Base-by-base conservation (phyloP, 163 green algal species). In the Trebouxiophyceae sp. region DNA sequence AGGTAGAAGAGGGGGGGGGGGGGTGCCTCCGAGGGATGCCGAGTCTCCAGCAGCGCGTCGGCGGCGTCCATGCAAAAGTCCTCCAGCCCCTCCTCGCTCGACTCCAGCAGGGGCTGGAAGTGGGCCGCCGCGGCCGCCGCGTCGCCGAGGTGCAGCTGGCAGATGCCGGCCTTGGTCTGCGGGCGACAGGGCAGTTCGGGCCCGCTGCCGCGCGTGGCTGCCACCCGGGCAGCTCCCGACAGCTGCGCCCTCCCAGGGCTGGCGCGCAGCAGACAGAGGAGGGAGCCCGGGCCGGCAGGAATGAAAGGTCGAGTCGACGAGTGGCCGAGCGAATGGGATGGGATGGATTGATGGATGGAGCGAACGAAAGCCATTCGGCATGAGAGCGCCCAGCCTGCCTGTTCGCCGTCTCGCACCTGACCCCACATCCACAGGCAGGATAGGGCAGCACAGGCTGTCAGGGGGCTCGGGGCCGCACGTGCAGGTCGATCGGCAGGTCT, bases 11-110 rank as follows among this genome's bases (percentile, higher is more conserved):
- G 44, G 8, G 60, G 45, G 27, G 34, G 24, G 34, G 30, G 33
- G n/a, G 28, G 33, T 7, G 30, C 29, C 33, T 32, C 57, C n/a
- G 30, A 6, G 6, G 23, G 22, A 29, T 64, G 30, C 30, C 8
- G 20, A 31, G 46, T 32, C 20, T 44, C 54, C 68, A 73, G 55
- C 34, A 83, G 80, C 39, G 64, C 45, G 26, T 80, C 60, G 26
- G 60, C 76, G 2, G 70, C 72, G 3, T 84, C 76, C n/a, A 78
- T 28, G 66, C 79, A 89, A 20, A 86, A 73, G 70, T 90, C 84
- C 0, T 60, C 64, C 33, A 68, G 82, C 16, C 76, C 66, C 4
- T 72, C 73, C 8, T 77, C 66, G 0, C 72, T 66, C 54, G 80
- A 72, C 20, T 55, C 28, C 8, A 81, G 66, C 61, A 89, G 70